Evolutionary conservation across 306 rosid species (phyloP).

Genomic region (Rosa persica): DNA sequence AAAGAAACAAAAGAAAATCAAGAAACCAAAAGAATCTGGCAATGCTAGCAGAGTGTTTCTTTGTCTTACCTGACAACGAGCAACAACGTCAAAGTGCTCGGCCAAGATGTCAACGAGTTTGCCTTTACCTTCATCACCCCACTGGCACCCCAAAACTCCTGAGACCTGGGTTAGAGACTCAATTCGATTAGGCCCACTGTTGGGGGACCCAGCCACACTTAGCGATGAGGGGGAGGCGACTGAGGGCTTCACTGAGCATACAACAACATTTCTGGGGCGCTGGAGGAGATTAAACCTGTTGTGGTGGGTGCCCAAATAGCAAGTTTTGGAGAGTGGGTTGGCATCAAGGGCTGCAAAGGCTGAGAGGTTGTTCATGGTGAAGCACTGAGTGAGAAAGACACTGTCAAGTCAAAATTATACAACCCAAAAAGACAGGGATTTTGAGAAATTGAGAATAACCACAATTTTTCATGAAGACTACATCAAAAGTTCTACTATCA

Average conservation of each 20-base stretch:
- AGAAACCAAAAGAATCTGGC: constrained; percentile 1
- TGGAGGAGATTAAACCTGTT: constrained; percentile 1
- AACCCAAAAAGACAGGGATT: background rate
- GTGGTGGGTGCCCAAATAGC: constrained; percentile 20
- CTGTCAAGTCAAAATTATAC: background rate
- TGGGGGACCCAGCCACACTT: constrained; percentile 44
- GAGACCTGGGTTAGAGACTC: constrained; percentile 80
- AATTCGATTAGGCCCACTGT: constrained; percentile 40
- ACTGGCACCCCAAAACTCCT: constrained; percentile 87
- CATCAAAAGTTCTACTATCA: background rate
- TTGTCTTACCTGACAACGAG: constrained; percentile 82
- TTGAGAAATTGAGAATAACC: background rate
- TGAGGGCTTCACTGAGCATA: constrained; percentile 51
- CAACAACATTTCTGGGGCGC: constrained; percentile 26
- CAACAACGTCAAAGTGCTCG: constrained; percentile 81
- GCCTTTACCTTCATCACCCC: constrained; percentile 99
- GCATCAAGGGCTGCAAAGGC: constrained; percentile 48
- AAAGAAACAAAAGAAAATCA: background rate
- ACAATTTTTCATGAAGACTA: background rate
- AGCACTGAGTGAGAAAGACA: background rate
- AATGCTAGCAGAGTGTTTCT: background rate
- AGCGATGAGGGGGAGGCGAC: constrained; percentile 49
- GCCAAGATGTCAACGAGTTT: constrained; percentile 92
- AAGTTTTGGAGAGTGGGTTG: constrained; percentile 41
- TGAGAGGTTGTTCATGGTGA: constrained; percentile 58